Percentiles rank a stretch among this genome's conserved stretches.
Evolutionary conservation across 768 basidiomycete species (phyloP).

Genomic region (Mycena galopus): DNA sequence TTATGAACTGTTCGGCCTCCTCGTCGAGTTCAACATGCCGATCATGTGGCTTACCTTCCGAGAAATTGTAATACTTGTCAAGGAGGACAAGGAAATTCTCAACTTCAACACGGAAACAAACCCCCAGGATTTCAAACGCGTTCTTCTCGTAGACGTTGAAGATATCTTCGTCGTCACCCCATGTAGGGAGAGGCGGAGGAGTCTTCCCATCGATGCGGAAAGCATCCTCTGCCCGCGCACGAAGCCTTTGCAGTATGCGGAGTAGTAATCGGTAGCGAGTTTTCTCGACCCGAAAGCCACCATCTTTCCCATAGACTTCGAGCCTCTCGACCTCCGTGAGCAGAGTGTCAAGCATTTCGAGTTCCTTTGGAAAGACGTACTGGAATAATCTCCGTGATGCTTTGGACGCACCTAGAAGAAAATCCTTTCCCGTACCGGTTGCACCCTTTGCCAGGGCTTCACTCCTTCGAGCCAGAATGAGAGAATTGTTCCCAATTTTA

Average conservation of each 20-base stretch:
- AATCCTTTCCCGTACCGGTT: not conserved
- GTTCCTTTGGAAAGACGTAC: too few species aligned
- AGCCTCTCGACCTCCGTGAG: too few species aligned
- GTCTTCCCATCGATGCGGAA: not conserved
- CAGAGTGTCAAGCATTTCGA: too few species aligned
- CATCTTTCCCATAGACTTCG: too few species aligned
- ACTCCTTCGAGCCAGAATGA: not conserved
- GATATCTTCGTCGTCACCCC: constrained; percentile 20
- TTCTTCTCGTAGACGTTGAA: not conserved
- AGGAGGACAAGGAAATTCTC: constrained; percentile 3
- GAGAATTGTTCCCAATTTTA: not conserved
- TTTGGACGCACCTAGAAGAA: not conserved
- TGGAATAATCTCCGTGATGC: not conserved
- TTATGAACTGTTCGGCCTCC: not conserved
- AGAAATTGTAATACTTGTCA: constrained; percentile 3
- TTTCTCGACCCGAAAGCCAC: not conserved
- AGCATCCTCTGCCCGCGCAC: not conserved
- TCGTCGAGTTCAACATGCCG: not conserved
- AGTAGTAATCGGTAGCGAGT: not conserved
- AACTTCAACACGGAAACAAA: constrained; percentile 11
- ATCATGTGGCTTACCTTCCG: not conserved
- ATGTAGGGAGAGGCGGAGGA: not conserved
- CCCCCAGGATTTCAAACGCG: not conserved
- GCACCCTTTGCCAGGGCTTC: not conserved
- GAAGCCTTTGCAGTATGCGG: not conserved